Evolutionary conservation across 2,329 filamentous ascomycete genomes (phyloP), one percentile per base, ranked within the genome.

Genomic region (Penicillium carneum): DNA sequence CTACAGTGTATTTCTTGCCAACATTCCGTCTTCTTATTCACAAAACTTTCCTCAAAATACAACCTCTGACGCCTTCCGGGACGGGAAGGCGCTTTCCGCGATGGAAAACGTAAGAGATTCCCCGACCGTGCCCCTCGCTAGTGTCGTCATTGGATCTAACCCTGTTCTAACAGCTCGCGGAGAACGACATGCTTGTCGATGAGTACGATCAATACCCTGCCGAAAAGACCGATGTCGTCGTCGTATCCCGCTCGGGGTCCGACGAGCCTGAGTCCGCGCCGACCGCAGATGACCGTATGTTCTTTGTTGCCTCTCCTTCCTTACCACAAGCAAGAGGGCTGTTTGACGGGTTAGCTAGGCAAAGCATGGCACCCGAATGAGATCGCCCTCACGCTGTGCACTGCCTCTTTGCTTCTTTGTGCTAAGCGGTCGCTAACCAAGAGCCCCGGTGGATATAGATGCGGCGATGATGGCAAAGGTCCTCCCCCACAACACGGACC

Each of bases 391-490:
- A 6, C 16, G 16, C 14, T 36, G 31, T 12, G 9, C 14, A 50
- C 16, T 34, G 0, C n/a, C 23, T 39, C n/a, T 33, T 56, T 49
- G 43, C 26, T 48, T 56, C n/a, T 14, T 38, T 38, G 7, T 29
- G 20, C 16, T 18, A 38, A 18, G 9, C 20, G 34, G 18, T 52
- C n/a, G 59, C 59, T 61, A 58, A 61, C 12, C 7, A 41, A 39
- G 42, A 58, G 38, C 12, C n/a, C n/a, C 39, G 11, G 34, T 54
- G 20, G 41, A 59, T 68, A 57, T 71, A 93, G 90, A 87, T 79
- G 91, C 96, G 68, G 90, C 91, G 51, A 97, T 98, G 87, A 90
- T 90, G 81, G 88, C 91, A 71, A 82, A 89, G 67, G 87, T 93
- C 68, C 85, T 98, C 61, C 87, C 88, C 11, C 87, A 89, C 57